phyloP scores from a whole-genome alignment of 495 filamentous ascomycete species.

The Daldinia caldariorum region DNA sequence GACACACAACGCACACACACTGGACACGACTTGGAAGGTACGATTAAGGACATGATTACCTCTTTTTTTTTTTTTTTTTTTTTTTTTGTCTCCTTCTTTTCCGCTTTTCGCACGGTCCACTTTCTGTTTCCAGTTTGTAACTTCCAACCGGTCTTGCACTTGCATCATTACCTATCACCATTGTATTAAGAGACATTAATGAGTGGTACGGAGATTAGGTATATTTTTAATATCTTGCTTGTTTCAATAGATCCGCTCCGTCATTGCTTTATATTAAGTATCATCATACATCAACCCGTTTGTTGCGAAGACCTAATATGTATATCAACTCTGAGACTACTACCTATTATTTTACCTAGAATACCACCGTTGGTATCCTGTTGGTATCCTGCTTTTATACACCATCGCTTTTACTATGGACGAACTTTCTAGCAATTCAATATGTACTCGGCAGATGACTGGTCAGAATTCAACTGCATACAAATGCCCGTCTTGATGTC shows the following conservation, averaged over 20 bases:
- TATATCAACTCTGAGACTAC: too few relatives aligned
- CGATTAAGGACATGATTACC: slow-evolving; percentile 7
- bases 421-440: slow-evolving; percentile 19
- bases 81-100: background rate
- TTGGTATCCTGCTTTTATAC: background rate
- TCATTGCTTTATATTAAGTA: slow-evolving; percentile 23
- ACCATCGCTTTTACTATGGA: slow-evolving; percentile 19
- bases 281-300: slow-evolving; percentile 8
- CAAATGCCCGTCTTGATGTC: slow-evolving; percentile 5
- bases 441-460: slow-evolving; percentile 32
- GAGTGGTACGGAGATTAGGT: slow-evolving; percentile 25
- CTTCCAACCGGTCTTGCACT: slow-evolving; percentile 15
- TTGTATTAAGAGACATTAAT: slow-evolving; percentile 17
- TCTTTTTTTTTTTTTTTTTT: background rate
- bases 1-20: background rate
- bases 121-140: background rate
- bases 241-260: background rate
- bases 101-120: slow-evolving; percentile 39
- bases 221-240: slow-evolving; percentile 9
- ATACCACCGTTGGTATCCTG: too few relatives aligned
- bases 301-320: slow-evolving; percentile 16
- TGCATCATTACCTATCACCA: slow-evolving; percentile 27
- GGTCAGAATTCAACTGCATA: slow-evolving; percentile 23
- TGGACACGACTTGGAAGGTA: slow-evolving; percentile 3
- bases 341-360: too few relatives aligned